Percentiles rank a stretch among this genome's conserved stretches.
Conservation (phyloP, 2,329 filamentous ascomycete genomes). For the Xylariaceae sp. region DNA sequence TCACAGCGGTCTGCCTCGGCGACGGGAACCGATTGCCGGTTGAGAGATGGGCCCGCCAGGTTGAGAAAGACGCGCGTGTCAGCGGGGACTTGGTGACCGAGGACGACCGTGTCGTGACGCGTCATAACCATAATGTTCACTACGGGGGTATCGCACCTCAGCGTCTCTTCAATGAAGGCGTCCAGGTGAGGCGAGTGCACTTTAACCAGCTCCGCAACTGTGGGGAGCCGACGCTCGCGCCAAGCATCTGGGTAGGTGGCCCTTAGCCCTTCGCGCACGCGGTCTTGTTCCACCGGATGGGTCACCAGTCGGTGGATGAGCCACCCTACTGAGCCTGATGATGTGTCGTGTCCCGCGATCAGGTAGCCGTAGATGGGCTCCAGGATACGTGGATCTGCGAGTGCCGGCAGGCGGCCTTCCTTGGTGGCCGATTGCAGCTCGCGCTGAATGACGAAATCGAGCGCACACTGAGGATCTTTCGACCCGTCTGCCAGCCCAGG, state of each 20-base stretch:
- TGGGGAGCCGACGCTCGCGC: neutral
- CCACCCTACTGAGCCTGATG: neutral
- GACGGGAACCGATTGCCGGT: neutral
- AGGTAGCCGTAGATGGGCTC: conserved; percentile 2
- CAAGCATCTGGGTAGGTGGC: neutral
- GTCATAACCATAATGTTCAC: neutral
- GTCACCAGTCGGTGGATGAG: neutral
- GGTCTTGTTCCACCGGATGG: neutral
- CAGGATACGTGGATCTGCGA: neutral
- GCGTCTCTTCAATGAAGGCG: conserved; percentile 5
- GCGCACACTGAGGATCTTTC: neutral
- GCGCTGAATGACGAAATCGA: conserved; percentile 1
- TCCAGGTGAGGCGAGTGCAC: neutral
- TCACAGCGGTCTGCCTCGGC: neutral
- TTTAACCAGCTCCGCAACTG: neutral
- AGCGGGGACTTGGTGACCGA: neutral
- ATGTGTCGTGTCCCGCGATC: conserved; percentile 9
- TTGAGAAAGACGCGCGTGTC: conserved; percentile 6
- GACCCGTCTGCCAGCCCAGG: neutral
- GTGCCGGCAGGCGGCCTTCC: no score
- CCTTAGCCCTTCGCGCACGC: neutral
- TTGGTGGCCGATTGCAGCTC: neutral
- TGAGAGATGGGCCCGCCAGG: conserved; percentile 7
- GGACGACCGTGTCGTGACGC: neutral
- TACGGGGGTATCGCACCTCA: neutral